Base-by-base conservation (phyloP, 352 stramenopile species). In the Phytophthora pistaciae region DNA sequence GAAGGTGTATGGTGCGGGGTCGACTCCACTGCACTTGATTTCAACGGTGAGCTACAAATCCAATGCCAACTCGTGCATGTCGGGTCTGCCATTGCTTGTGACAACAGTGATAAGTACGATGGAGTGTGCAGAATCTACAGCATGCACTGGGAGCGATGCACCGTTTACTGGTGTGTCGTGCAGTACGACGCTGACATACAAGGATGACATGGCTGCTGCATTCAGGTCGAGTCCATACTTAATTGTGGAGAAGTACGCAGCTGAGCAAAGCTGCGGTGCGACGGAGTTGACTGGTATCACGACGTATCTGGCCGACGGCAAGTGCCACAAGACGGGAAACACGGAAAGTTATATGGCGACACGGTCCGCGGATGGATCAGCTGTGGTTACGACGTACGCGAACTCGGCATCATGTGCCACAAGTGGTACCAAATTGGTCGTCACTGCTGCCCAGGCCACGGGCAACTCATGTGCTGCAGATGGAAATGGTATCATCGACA, bases 241-340 rank as follows among this genome's bases (percentile, higher is more conserved):
- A 20, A 59, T 66, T 6, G 36, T 70, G 46, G 56, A 69, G 44
- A 46, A 18, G 5, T 66, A 72, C 31, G 40, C 16, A 0, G 2
- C 56, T 27, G 50, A 36, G 0, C 8, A 59, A 16, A 29, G 16
- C 21, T 72, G 64, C 21, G 29, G 36, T 48, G 25, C 48, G 18
- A 18, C 49, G 6, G 3, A 55, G 11, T 4, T 73, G 23, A 33
- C 31, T 9, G 16, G 16, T 3, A 54, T 68, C 3, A 60, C 36
- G 14, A 38, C 50, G 10, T 74, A 74, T 40, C 10, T 68, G 11
- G 66, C 66, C 1, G 66, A 73, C 8, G 66, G 66, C 9, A 58
- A 57, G 27, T 74, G 66, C n/a, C 59, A 73, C 59, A 42, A 40
- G 33, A 56, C 58, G 3, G 44, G 25, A 1, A 14, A 42, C 2